phyloP scores from a whole-genome alignment of 768 basidiomycete species.

The Tylopilus felleus region DNA sequence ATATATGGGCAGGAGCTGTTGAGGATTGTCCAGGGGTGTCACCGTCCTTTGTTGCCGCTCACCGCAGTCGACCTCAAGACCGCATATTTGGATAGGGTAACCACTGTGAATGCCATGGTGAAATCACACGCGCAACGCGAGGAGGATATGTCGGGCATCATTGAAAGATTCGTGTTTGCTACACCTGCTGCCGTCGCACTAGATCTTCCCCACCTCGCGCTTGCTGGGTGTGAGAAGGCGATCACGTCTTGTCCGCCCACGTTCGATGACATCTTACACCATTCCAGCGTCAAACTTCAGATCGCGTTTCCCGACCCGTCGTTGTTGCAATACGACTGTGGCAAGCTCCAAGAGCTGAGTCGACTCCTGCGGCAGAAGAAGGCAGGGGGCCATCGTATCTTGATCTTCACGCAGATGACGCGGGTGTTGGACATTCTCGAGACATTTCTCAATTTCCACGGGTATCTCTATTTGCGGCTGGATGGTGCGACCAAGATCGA shows the following conservation, averaged over 20 bases:
- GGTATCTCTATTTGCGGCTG: slow-evolving; percentile 89
- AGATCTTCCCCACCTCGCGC: slow-evolving; percentile 64
- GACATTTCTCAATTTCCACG: slow-evolving; percentile 88
- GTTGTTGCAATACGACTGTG: slow-evolving; percentile 92
- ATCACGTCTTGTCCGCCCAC: slow-evolving; percentile 33
- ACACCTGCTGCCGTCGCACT: slow-evolving; percentile 76
- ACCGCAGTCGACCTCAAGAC: slow-evolving; percentile 39
- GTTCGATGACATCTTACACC: slow-evolving; percentile 72
- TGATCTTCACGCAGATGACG: slow-evolving; percentile 99
- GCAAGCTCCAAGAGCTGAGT: slow-evolving; percentile 87
- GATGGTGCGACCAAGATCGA: slow-evolving; percentile 96
- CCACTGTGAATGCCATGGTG: slow-evolving; percentile 46
- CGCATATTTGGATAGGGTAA: slow-evolving; percentile 42
- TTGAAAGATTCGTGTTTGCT: slow-evolving; percentile 75
- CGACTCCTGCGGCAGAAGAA: slow-evolving; percentile 78
- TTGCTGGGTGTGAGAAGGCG: slow-evolving; percentile 42
- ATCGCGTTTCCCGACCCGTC: slow-evolving; percentile 92
- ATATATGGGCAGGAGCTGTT: slow-evolving; percentile 48
- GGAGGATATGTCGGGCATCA: slow-evolving; percentile 44
- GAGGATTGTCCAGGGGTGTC: slow-evolving; percentile 34
- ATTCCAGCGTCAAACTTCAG: slow-evolving; percentile 74
- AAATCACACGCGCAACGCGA: slow-evolving; percentile 64
- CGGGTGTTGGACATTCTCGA: slow-evolving; percentile 91
- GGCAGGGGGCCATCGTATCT: slow-evolving; percentile 80
- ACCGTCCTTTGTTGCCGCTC: slow-evolving; percentile 50